These are phyloP conservation scores for Keithomyces neogunnii DNA, from an alignment of 2,329 filamentous ascomycete genomes.

Conservation along the genomic window DNA sequence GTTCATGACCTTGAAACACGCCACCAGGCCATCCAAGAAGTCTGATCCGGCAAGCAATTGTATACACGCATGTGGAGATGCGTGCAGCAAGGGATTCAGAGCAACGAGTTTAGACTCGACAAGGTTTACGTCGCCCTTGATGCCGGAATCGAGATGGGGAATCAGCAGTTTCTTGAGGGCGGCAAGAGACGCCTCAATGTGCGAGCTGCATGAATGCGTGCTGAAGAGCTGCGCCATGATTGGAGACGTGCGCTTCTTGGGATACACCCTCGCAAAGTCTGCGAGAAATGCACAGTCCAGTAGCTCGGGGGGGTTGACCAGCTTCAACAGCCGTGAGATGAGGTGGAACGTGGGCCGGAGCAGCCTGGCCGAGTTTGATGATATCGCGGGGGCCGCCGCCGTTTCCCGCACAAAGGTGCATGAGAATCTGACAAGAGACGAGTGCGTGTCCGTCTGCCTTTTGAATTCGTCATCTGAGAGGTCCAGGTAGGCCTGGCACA, in stretches of 20 bases:
- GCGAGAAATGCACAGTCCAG: slow-evolving; percentile 60
- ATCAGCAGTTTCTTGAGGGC: slow-evolving; percentile 55
- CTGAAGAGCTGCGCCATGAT: slow-evolving; percentile 43
- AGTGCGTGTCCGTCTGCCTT: slow-evolving; percentile 41
- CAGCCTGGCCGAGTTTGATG: slow-evolving; percentile 31
- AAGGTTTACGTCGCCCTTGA: slow-evolving; percentile 44
- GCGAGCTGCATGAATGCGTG: slow-evolving; percentile 29
- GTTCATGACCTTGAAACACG: slow-evolving; percentile 57
- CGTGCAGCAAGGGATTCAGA: slow-evolving; percentile 56
- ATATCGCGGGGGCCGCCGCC: slow-evolving; percentile 20
- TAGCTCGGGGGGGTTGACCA: slow-evolving; percentile 36
- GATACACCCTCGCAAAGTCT: slow-evolving; percentile 59
- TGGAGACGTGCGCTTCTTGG: slow-evolving; percentile 49
- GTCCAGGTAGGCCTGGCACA: slow-evolving; percentile 57
- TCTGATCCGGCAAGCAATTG: slow-evolving; percentile 79
- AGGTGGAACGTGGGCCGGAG: slow-evolving; percentile 59
- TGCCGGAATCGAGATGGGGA: slow-evolving; percentile 51
- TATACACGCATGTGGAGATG: slow-evolving; percentile 46
- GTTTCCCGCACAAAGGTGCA: slow-evolving; percentile 53
- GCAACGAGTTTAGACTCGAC: slow-evolving; percentile 47
- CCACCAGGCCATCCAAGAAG: slow-evolving; percentile 68
- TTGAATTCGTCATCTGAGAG: slow-evolving; percentile 48
- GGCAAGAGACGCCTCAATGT: slow-evolving; percentile 47
- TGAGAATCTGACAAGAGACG: slow-evolving; percentile 35
- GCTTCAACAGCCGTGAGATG: slow-evolving; percentile 44